phyloP scores from a whole-genome alignment of 1,139 yeast genomes.

The Suhomyces wounanorum region DNA sequence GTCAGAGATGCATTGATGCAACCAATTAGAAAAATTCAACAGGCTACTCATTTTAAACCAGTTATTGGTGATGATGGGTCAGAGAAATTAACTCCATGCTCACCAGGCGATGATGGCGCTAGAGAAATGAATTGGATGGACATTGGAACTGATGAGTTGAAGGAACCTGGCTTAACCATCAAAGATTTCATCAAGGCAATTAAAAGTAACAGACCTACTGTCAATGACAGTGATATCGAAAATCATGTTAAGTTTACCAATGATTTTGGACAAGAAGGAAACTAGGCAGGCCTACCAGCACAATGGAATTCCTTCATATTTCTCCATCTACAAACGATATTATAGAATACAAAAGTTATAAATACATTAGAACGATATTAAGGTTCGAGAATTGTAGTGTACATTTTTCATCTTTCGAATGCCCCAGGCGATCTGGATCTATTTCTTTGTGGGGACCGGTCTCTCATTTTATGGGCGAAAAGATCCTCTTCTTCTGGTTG shows the following conservation, averaged over 20 bases:
- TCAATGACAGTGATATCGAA: constrained; percentile 76
- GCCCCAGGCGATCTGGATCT: constrained; percentile 12
- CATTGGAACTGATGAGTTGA: constrained; percentile 81
- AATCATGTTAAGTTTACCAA: constrained; percentile 87
- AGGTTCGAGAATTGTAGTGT: background rate
- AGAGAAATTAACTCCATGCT: constrained; percentile 79
- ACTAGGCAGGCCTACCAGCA: constrained; percentile 33
- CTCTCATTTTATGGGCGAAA: constrained; percentile 34
- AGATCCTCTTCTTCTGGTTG: constrained; percentile 32
- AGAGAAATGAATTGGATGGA: constrained; percentile 93
- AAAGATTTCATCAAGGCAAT: constrained; percentile 94
- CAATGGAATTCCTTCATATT: background rate
- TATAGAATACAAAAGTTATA: constrained; percentile 7
- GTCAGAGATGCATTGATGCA: constrained; percentile 98
- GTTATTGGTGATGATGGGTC: constrained; percentile 40
- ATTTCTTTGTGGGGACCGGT: constrained; percentile 21
- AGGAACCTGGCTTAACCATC: constrained; percentile 85
- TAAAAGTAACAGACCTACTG: constrained; percentile 92
- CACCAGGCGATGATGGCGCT: constrained; percentile 92
- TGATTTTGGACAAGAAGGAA: constrained; percentile 98
- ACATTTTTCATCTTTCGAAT: constrained; percentile 1
- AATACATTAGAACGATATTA: constrained; percentile 3
- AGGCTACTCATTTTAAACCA: constrained; percentile 90
- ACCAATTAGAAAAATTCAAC: constrained; percentile 93
- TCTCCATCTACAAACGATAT: background rate